These are phyloP conservation scores for Plasmopara viticola DNA, from an alignment of 352 stramenopile species.

Conservation along the genomic window DNA sequence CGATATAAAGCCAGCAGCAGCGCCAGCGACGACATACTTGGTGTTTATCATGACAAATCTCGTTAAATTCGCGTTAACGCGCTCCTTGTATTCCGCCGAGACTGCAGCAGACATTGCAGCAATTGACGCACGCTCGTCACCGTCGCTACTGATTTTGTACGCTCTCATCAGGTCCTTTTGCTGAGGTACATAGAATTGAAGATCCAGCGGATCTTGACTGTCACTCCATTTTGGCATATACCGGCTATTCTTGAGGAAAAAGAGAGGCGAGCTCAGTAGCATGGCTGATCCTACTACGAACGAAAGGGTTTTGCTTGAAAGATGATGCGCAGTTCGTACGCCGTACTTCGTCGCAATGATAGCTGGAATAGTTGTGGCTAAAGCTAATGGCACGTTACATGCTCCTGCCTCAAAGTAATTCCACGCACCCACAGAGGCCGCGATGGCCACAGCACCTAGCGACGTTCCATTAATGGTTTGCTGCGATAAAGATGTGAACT, in stretches of 20 bases:
- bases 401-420: conserved; percentile 64
- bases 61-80: conserved; percentile 29
- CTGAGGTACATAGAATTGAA: conserved; percentile 68
- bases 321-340: conserved; percentile 62
- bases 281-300: conserved; percentile 75
- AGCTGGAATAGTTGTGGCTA: conserved; percentile 63
- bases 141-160: conserved; percentile 3
- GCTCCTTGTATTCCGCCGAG: conserved; percentile 40
- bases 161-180: conserved; percentile 24
- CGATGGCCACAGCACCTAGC: conserved; percentile 68
- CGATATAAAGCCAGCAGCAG: conserved; percentile 76
- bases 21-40: conserved; percentile 75
- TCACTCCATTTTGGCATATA: conserved; percentile 74
- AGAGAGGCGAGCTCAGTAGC: conserved; percentile 67
- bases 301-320: conserved; percentile 71
- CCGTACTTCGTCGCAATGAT: conserved; percentile 76
- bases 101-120: conserved; percentile 15
- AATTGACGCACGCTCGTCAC: conserved; percentile 9
- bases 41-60: conserved; percentile 50
- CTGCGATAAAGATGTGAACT: conserved; percentile 72
- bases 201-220: conserved; percentile 45
- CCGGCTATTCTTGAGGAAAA: conserved; percentile 75
- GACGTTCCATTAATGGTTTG: conserved; percentile 82
- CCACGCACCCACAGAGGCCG: conserved; percentile 53
- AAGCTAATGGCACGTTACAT: conserved; percentile 72